Percentiles rank a stretch among this genome's conserved stretches.
phyloP scores from a whole-genome alignment of 108 stramenopile species.

The Nitzschia sp. region DNA sequence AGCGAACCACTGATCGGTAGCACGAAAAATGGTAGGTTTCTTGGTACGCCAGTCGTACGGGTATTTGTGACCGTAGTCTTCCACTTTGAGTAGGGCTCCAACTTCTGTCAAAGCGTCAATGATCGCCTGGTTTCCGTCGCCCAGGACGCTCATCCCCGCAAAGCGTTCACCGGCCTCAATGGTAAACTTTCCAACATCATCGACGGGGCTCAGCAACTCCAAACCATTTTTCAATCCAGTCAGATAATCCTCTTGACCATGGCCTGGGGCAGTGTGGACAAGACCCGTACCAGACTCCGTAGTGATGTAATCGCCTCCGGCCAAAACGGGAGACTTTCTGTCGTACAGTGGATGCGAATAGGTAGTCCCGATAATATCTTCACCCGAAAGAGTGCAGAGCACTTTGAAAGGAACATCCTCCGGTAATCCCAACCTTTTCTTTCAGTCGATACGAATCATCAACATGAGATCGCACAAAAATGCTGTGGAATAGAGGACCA shows the following conservation, averaged over 20 bases:
- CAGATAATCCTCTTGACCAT: constrained; percentile 98
- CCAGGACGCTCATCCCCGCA: constrained; percentile 83
- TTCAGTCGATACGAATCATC: background rate
- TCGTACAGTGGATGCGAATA: constrained; percentile 88
- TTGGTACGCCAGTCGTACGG: constrained; percentile 99
- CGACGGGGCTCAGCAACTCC: constrained; percentile 89
- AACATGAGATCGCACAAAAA: background rate
- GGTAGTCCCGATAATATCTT: constrained; percentile 73
- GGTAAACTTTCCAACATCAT: constrained; percentile 94
- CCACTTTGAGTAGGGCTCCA: constrained; percentile 80
- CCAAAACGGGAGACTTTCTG: constrained; percentile 78
- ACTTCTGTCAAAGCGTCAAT: constrained; percentile 78
- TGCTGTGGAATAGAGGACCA: background rate
- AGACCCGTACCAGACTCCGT: constrained; percentile 98
- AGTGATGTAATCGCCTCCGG: constrained; percentile 98
- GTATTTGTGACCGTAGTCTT: constrained; percentile 97
- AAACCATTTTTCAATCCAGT: constrained; percentile 87
- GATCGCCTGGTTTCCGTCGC: constrained; percentile 89
- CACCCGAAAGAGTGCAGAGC: constrained; percentile 58
- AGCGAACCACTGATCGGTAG: constrained; percentile 99
- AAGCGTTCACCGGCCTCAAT: constrained; percentile 90
- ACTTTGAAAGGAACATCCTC: constrained; percentile 73
- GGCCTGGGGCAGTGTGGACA: constrained; percentile 99
- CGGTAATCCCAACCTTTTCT: constrained; percentile 71
- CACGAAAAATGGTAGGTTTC: constrained; percentile 98